Base-by-base conservation (phyloP, 257 asterid species). In the Capsicum chinense region DNA sequence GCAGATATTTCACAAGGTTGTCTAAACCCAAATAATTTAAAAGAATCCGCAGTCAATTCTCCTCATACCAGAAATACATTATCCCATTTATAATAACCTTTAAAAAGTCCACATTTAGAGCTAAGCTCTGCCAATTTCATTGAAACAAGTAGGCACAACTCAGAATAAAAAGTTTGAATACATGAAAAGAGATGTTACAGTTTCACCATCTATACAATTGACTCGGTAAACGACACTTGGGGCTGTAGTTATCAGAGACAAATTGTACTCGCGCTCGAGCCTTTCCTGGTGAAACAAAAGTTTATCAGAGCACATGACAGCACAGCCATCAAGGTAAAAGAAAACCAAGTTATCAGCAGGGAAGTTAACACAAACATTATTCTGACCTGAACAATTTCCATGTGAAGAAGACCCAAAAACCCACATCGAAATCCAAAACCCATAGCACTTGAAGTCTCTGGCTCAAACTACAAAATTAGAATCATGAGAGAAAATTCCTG, bases 341-440 rank as follows among this genome's bases (percentile, higher is more conserved):
- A 83, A 64, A 84, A 63, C 37, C 70, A 59, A 68, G 81, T 69
- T 33, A 74, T 60, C 70, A 67, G 73, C 84, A 90, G 13, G 15
- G 76, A 47, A 35, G 26, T 83, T 35, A 17, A 56, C 60, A 80
- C 73, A 57, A 67, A 86, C 33, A 48, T 48, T 85, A 83, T 64
- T 76, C 87, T 44, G 50, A 96, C 99, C 98, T 95, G 99, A 89
- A 95, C 99, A 83, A 97, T 97, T 90, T 97, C 99, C 99, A 97
- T 92, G 86, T 97, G 99, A 81, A 97, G 99, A 88, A 95, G 97
- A 85, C 99, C 99, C 81, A 97, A 93, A 90, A 94, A 97, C 74
- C 99, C 98, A 88, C 99, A 97, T 90, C 99, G 91, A 86, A 97
- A 97, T 85, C 99, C 99, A 92, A 97, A 97, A 74, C 99, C 99